Base-by-base conservation (phyloP, 495 filamentous ascomycete genomes). In the Patellaria atrata region DNA sequence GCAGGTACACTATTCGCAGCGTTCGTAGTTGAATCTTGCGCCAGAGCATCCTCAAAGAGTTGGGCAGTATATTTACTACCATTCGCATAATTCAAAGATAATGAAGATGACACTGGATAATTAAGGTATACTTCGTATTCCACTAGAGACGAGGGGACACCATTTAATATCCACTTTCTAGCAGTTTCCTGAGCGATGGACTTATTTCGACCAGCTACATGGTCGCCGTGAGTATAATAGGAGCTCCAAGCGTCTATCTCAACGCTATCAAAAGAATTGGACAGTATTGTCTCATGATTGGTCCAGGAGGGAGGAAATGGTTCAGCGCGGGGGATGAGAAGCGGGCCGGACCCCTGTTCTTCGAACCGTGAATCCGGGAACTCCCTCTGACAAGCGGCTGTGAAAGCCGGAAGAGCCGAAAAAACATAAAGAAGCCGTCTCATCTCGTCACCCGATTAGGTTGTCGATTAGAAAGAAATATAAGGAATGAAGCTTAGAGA, bases 1-100 rank as follows among this genome's bases (percentile, higher is more conserved):
- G 39, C 44, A 5, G 47, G 47, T 4, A 43, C 30, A 3, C 36
- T 13, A 30, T 40, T 33, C 13, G 33, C 28, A 20, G 26, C 43
- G n/a, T 13, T 16, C 3, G 47, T 47, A 6, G 35, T 40, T 13
- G n/a, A 9, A 33, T 50, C 47, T 31, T 47, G 38, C 14, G 17
- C 9, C 22, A 50, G 27, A 4, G 39, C 19, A 34, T 37, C 44
- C 21, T 50, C 44, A 13, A 34, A 30, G 7, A 46, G 33, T 21
- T 13, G 22, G 9, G 34, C n/a, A 8, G 5, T 25, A 20, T 30
- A 43, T 1, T 19, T 32, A 10, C n/a, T 21, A 21, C 30, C 35
- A 24, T 45, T 36, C 18, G 21, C 4, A 16, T 36, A 28, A 10
- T 22, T 25, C 17, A 48, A 5, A 3, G 24, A 6, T 19, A 44